These are phyloP conservation scores for Teunomyces stri DNA, from an alignment of 805 yeast genomes.

Conservation along the genomic window DNA sequence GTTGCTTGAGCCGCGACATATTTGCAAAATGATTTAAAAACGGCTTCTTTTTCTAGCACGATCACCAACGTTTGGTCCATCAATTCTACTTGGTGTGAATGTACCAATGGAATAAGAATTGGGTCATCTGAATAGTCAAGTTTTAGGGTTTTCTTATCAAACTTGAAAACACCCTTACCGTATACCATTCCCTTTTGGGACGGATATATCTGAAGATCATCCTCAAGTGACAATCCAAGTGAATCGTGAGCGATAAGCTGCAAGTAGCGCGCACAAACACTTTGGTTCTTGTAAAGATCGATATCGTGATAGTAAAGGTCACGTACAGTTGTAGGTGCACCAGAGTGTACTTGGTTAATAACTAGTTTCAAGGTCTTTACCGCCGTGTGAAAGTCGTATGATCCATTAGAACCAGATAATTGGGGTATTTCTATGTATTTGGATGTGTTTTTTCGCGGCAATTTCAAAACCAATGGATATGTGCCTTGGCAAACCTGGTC, in stretches of 20 bases:
- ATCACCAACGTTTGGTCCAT: constrained; percentile 8
- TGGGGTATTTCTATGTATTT: not conserved
- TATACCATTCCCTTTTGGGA: constrained; percentile 57
- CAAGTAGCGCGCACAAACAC: constrained; percentile 37
- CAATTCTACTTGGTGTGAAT: not conserved
- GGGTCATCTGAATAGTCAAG: constrained; percentile 6
- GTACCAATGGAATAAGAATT: constrained; percentile 29
- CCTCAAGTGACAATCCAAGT: constrained; percentile 35
- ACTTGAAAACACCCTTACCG: constrained; percentile 24
- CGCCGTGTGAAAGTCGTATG: not conserved
- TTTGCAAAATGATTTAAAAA: constrained; percentile 33
- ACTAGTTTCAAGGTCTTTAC: constrained; percentile 7
- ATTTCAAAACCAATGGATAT: not conserved
- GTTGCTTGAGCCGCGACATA: constrained; percentile 9
- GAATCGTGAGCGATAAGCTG: constrained; percentile 33
- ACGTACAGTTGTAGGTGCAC: constrained; percentile 41
- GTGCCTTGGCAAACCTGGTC: not conserved
- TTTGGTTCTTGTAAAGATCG: constrained; percentile 41
- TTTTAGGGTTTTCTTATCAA: not conserved
- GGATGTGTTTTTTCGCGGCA: not conserved
- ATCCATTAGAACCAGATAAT: not conserved
- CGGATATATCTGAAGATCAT: constrained; percentile 44
- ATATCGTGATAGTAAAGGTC: constrained; percentile 62
- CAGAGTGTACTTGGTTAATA: constrained; percentile 1
- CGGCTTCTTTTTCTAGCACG: constrained; percentile 41